Percentiles rank a stretch among this genome's conserved stretches.
Conservation (phyloP, 139 green algal species). For the Mesostigma viride region DNA sequence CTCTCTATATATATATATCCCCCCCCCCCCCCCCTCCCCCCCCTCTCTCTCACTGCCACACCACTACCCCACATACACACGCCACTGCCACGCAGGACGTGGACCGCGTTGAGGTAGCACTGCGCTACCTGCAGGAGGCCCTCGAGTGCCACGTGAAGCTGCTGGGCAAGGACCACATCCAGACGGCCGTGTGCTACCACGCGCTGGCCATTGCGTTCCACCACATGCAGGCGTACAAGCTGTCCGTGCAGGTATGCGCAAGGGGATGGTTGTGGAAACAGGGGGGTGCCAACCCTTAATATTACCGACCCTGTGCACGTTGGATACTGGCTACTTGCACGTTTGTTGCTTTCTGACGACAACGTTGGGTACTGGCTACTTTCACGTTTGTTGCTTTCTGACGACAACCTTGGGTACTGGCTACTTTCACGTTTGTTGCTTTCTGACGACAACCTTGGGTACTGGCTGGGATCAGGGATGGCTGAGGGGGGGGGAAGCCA, state of each 20-base stretch:
- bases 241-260: conserved; percentile 26
- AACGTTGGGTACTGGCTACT: not conserved
- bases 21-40: too few relatives aligned
- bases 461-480: too few relatives aligned
- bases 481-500: too few relatives aligned
- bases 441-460: too few relatives aligned
- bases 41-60: too few relatives aligned
- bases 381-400: not conserved
- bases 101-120: conserved; percentile 12
- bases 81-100: conserved; percentile 14
- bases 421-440: too few relatives aligned
- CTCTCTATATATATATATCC: too few relatives aligned
- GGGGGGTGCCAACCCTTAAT: conserved; percentile 12
- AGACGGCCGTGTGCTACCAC: conserved; percentile 37
- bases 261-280: not conserved
- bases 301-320: too few relatives aligned
- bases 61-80: too few relatives aligned
- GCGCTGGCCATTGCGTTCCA: conserved; percentile 35
- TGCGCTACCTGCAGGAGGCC: conserved; percentile 37
- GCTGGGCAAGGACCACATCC: conserved; percentile 27
- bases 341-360: not conserved
- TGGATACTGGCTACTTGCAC: too few relatives aligned
- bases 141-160: conserved; percentile 27
- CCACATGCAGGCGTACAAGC: conserved; percentile 32
- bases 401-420: too few relatives aligned